Conservation (phyloP, 495 filamentous ascomycete genomes). For the Aspergillus hancockii region DNA sequence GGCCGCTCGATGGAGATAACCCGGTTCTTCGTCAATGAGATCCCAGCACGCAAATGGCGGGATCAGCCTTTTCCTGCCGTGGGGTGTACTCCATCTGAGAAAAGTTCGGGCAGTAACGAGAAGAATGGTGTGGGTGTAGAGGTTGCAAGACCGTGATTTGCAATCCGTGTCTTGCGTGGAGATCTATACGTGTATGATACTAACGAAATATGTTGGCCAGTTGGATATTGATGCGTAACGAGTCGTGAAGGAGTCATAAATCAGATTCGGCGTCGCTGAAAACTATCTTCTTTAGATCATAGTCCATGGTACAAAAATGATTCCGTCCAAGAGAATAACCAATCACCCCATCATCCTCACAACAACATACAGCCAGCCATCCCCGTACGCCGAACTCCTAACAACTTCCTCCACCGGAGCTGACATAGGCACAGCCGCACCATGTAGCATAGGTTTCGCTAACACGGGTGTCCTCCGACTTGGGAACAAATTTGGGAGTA, state of each 20-base stretch:
- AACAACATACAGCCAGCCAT: conserved; percentile 88
- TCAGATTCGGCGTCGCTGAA: too few relatives aligned
- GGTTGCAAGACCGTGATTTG: too few relatives aligned
- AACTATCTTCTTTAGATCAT: too few relatives aligned
- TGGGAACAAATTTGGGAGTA: conserved; percentile 85
- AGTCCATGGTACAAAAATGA: too few relatives aligned
- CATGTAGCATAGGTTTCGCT: conserved; percentile 89
- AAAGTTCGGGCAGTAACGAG: background rate
- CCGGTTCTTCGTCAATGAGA: conserved; percentile 1
- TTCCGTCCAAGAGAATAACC: too few relatives aligned
- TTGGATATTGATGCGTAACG: too few relatives aligned
- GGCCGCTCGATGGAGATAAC: conserved; percentile 2
- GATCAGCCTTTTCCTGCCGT: background rate
- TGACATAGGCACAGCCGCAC: conserved; percentile 76
- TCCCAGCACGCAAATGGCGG: background rate
- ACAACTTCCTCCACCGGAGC: conserved; percentile 86
- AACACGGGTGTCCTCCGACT: conserved; percentile 82
- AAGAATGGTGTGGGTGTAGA: background rate
- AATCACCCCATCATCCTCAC: conserved; percentile 68
- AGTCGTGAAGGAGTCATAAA: too few relatives aligned
- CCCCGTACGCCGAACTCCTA: conserved; percentile 77
- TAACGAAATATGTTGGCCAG: too few relatives aligned
- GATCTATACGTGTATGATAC: too few relatives aligned
- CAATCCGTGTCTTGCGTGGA: too few relatives aligned
- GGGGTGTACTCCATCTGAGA: background rate